These are phyloP conservation scores for Botrytis deweyae DNA, from an alignment of 2,329 filamentous ascomycete genomes.

Conservation along the genomic window DNA sequence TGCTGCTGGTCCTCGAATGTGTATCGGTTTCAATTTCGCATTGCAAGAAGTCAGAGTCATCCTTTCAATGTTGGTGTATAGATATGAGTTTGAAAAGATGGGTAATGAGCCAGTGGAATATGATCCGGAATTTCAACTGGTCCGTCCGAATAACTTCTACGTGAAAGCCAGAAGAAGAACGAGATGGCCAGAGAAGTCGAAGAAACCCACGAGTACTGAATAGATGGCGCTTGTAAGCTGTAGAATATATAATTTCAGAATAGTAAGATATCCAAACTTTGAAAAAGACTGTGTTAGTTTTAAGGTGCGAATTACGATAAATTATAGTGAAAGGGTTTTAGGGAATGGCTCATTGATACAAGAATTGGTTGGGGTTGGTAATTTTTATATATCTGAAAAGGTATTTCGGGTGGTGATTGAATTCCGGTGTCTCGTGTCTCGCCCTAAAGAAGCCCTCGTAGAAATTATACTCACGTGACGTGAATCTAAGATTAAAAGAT, in stretches of 20 bases:
- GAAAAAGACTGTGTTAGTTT: not conserved
- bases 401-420: no score
- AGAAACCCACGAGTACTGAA: not conserved
- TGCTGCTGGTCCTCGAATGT: slow-evolving; percentile 41
- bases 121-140: slow-evolving; percentile 44
- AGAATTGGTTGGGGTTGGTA: not conserved
- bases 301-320: not conserved
- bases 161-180: slow-evolving; percentile 30
- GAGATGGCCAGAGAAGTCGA: slow-evolving; percentile 27
- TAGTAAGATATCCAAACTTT: not conserved
- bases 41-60: slow-evolving; percentile 43
- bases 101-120: slow-evolving; percentile 41
- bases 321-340: not conserved
- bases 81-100: slow-evolving; percentile 41
- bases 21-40: slow-evolving; percentile 46
- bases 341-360: not conserved
- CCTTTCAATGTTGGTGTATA: slow-evolving; percentile 41
- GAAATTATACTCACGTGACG: not conserved
- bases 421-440: no score
- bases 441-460: no score
- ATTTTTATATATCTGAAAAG: no score
- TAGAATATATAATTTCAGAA: not conserved
- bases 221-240: not conserved
- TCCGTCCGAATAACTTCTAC: slow-evolving; percentile 43
- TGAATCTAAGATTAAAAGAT: not conserved